Conservation (phyloP, 1,139 yeast species). For the Blastobotrys persicus region DNA sequence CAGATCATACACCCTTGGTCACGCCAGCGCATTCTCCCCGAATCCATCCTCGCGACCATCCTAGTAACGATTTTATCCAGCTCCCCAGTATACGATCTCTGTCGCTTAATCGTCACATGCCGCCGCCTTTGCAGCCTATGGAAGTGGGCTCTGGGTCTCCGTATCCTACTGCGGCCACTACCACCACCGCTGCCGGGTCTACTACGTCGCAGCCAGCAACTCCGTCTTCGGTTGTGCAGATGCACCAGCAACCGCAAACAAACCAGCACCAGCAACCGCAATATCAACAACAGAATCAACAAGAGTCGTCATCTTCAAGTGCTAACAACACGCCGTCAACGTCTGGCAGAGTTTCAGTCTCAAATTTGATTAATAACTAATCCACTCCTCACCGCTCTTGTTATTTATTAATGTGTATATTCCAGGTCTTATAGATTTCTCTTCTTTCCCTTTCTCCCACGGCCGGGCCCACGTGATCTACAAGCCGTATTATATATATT, state of each 20-base stretch:
- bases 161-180: conserved; percentile 7
- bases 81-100: conserved; percentile 41
- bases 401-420: neutral
- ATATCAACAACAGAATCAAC: conserved; percentile 9
- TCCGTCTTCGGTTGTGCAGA: neutral
- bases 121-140: conserved; percentile 38
- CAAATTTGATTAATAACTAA: conserved; percentile 8
- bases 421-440: neutral
- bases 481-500: too few relatives aligned
- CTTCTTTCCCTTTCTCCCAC: neutral
- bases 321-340: neutral
- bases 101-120: conserved; percentile 36
- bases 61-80: conserved; percentile 34
- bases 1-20: conserved; percentile 55
- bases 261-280: conserved; percentile 12
- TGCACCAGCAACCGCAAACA: too few relatives aligned
- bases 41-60: conserved; percentile 41
- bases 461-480: too few relatives aligned
- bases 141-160: conserved; percentile 34
- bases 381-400: neutral
- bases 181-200: neutral
- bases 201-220: neutral
- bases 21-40: conserved; percentile 61
- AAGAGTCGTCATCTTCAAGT: neutral
- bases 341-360: conserved; percentile 4